Percentiles rank a stretch among this genome's conserved stretches.
These are phyloP conservation scores for Globisporangium iwayamae DNA, from an alignment of 352 stramenopile genomes.

Conservation along the genomic window DNA sequence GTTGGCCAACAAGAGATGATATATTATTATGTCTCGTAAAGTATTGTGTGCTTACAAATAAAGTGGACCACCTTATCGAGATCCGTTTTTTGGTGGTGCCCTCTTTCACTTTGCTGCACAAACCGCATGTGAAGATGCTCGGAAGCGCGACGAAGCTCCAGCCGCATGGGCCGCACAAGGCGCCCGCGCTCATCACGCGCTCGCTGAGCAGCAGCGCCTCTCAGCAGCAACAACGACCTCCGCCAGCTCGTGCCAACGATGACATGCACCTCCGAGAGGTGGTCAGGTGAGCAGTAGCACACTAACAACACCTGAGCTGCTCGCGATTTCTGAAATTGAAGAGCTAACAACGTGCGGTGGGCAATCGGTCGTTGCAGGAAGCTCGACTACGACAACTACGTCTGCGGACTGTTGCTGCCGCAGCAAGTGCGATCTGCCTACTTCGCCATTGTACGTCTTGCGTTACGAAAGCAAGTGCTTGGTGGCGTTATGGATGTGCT, in stretches of 20 bases:
- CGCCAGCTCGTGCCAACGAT: not conserved
- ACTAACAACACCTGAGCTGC: not conserved
- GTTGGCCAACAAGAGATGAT: constrained; percentile 12
- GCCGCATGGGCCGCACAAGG: not conserved
- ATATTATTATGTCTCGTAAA: constrained; percentile 22
- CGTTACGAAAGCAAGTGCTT: not conserved
- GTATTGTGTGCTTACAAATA: constrained; percentile 2
- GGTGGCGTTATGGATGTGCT: not conserved
- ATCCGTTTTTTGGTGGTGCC: constrained; percentile 21
- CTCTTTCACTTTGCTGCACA: constrained; percentile 1
- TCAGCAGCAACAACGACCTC: not conserved
- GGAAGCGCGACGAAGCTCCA: constrained; percentile 9
- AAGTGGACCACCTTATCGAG: constrained; percentile 14
- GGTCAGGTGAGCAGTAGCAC: constrained; percentile 6
- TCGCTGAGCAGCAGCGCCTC: not conserved
- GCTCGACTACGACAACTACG: constrained; percentile 83
- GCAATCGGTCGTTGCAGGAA: constrained; percentile 38
- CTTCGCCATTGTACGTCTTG: constrained; percentile 70
- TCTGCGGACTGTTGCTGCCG: constrained; percentile 70
- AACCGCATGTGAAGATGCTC: not conserved
- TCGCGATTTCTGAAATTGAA: not conserved
- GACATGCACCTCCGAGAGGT: constrained; percentile 11
- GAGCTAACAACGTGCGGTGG: constrained; percentile 1
- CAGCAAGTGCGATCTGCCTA: constrained; percentile 56
- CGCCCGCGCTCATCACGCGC: not conserved